Evolutionary conservation across 2,329 filamentous ascomycete species (phyloP), one percentile per base, ranked within the genome.

Genomic region (Trichophyton mentagrophytes): DNA sequence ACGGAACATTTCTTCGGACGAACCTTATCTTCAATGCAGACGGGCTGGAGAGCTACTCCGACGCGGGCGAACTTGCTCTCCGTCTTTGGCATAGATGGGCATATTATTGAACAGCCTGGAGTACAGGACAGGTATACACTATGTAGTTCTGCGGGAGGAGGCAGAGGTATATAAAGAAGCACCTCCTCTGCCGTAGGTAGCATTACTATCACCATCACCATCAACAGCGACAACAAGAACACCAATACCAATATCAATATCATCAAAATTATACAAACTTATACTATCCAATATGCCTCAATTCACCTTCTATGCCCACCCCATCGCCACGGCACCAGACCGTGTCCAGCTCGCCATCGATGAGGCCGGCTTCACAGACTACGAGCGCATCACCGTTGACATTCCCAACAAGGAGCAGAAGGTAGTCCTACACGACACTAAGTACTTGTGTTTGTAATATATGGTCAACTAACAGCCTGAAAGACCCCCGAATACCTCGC

Each of bases 351-450:
- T 76, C 61, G 75, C 74, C 57, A 73, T 77, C 42, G 75, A 73
- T 51, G 75, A 77, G 66, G 75, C 71, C 59, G 73, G 74, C 66
- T 75, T 77, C 64, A 75, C 71, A 9, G 73, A 77, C 63, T 78
- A 74, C 59, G 70, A 77, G 42, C 57, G 74, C 40, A 72, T 75
- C 15, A 59, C 69, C 64, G 51, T 77, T 60, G 71, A 76, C 64
- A 66, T 78, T 15, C 65, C 67, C 61, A 73, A 73, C 51, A 70
- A 74, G 7, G 75, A 77, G 58, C 75, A 78, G 65, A 77, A 76
- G 67, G 74, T 76, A 40, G 0, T 63, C 60, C 44, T 36, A 60
- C 63, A 46, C 61, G 3, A 22, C 1, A 13, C 20, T 27, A 25
- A 11, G 2, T 47, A 47, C n/a, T 25, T 27, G 3, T 49, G 15